phyloP scores from a whole-genome alignment of 1,139 yeast genomes.

The Debaryomyces robertsiae region DNA sequence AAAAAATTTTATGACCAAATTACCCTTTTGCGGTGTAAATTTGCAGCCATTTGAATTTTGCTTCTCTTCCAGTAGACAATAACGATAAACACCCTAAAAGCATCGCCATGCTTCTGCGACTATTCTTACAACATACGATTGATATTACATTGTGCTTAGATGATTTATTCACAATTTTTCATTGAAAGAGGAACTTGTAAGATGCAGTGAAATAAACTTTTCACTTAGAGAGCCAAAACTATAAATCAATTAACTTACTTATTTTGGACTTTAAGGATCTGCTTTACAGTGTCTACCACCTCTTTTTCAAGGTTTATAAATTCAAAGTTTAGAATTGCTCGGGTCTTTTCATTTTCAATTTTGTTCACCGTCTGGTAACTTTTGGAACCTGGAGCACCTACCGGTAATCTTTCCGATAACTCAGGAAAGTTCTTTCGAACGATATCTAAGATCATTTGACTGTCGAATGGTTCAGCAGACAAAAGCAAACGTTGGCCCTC shows the following conservation, averaged over 20 bases:
- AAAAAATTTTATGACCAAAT: no score
- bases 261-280: constrained; percentile 25
- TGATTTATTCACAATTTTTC: no score
- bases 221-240: no score
- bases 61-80: no score
- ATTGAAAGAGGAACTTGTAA: no score
- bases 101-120: no score
- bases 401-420: constrained; percentile 33
- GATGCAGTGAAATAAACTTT: no score
- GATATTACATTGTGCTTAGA: no score
- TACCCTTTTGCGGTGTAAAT: no score
- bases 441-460: constrained; percentile 27
- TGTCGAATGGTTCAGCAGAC: constrained; percentile 16
- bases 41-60: no score
- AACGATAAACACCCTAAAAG: no score
- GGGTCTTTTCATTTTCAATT: constrained; percentile 23
- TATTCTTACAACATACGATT: no score
- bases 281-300: constrained; percentile 44
- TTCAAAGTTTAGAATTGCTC: constrained; percentile 37
- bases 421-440: constrained; percentile 19
- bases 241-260: neutral
- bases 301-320: constrained; percentile 38
- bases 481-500: constrained; percentile 18
- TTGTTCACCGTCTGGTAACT: constrained; percentile 15
- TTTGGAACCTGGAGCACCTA: constrained; percentile 34